phyloP scores from a whole-genome alignment of 352 stramenopile species.

The Phytophthora lateralis region DNA sequence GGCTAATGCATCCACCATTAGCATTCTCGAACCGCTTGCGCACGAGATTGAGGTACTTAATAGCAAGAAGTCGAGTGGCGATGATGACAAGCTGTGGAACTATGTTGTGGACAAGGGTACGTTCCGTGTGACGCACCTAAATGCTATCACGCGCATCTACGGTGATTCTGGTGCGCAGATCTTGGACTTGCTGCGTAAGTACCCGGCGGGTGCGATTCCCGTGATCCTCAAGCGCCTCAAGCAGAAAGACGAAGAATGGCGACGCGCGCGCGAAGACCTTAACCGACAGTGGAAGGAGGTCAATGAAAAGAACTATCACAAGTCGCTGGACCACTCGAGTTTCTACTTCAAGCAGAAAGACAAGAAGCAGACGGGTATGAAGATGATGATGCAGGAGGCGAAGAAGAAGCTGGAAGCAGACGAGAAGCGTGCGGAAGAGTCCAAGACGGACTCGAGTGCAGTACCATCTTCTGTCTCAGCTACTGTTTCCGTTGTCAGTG shows the following conservation, averaged over 20 bases:
- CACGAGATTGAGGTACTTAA: constrained; percentile 93
- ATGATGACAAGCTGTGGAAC: constrained; percentile 83
- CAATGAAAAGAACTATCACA: constrained; percentile 98
- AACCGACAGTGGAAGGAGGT: constrained; percentile 98
- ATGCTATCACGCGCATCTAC: constrained; percentile 98
- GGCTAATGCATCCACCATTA: constrained; percentile 95
- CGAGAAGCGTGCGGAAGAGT: constrained; percentile 49
- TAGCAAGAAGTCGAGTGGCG: constrained; percentile 56
- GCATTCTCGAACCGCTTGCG: constrained; percentile 94
- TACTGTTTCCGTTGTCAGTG: constrained; percentile 19
- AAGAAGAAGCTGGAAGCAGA: constrained; percentile 84
- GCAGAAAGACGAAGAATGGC: constrained; percentile 99
- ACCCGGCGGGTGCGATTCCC: constrained; percentile 96
- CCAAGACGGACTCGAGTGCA: constrained; percentile 28
- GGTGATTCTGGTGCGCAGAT: constrained; percentile 92
- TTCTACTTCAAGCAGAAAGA: constrained; percentile 99
- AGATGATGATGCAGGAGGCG: constrained; percentile 91
- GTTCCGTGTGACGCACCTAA: constrained; percentile 96
- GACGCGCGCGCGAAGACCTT: constrained; percentile 89
- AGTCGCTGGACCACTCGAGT: constrained; percentile 98
- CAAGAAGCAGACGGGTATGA: constrained; percentile 97
- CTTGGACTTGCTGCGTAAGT: constrained; percentile 95
- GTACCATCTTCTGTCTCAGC: constrained; percentile 37
- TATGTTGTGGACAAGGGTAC: constrained; percentile 95
- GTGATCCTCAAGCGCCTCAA: constrained; percentile 98